These are phyloP conservation scores for Kockiozyma suomiensis DNA, from an alignment of 805 yeast species.

Conservation along the genomic window DNA sequence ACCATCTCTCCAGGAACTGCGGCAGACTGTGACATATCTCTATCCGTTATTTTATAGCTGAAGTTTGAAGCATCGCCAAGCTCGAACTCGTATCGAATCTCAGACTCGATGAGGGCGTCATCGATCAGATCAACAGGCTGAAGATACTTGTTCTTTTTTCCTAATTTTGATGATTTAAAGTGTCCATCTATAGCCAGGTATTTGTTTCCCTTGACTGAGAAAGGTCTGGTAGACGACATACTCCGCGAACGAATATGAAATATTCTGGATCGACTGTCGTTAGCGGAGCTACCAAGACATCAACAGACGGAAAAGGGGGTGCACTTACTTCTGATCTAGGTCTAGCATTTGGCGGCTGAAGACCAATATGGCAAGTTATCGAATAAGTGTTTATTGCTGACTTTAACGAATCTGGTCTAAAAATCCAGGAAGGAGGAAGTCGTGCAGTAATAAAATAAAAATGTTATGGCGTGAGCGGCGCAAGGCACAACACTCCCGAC, in stretches of 20 bases:
- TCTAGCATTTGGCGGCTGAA: not conserved
- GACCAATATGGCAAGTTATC: not conserved
- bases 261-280: not conserved
- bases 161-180: not conserved
- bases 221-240: not conserved
- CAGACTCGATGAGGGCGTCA: constrained; percentile 3
- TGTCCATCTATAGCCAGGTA: constrained; percentile 4
- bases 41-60: constrained; percentile 5
- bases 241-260: constrained; percentile 3
- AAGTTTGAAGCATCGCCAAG: constrained; percentile 12
- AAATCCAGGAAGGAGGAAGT: not conserved
- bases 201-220: constrained; percentile 3
- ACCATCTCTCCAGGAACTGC: constrained; percentile 18
- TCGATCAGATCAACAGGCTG: constrained; percentile 15
- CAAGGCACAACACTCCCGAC: too few relatives aligned
- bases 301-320: too few relatives aligned
- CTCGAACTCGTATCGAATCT: constrained; percentile 14
- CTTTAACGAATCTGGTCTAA: too few relatives aligned
- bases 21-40: not conserved
- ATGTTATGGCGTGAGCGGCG: not conserved
- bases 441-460: not conserved
- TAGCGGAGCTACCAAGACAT: not conserved
- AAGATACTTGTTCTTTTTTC: constrained; percentile 14
- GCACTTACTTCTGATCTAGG: not conserved
- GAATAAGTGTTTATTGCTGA: too few relatives aligned